A percentile compares a stretch with the other conserved stretches of the same genome.
Conservation (phyloP, 371 early-diverging fungal species). For the Apophysomyces elegans region DNA sequence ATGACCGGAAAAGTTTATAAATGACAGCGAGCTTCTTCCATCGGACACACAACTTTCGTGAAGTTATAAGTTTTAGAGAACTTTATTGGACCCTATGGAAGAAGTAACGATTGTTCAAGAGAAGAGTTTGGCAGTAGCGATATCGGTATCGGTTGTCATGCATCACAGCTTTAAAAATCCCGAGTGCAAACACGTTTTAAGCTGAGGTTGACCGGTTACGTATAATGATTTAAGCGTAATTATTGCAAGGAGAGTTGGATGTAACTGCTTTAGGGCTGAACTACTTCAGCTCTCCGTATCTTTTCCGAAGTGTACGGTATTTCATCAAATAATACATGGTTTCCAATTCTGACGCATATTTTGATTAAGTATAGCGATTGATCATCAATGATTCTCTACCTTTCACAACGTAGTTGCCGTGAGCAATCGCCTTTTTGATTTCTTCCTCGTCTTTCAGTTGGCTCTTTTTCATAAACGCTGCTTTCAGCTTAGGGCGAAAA, state of each 20-base stretch:
- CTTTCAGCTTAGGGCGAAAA: conserved; percentile 64
- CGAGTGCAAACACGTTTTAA: too few relatives aligned
- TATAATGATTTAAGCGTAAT: too few relatives aligned
- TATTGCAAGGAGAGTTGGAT: not conserved
- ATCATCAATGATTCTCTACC: conserved; percentile 32
- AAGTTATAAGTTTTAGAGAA: too few relatives aligned
- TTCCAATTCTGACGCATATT: conserved; percentile 61
- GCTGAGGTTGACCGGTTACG: too few relatives aligned
- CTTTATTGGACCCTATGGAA: too few relatives aligned
- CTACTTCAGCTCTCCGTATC: conserved; percentile 42
- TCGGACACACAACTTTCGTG: too few relatives aligned
- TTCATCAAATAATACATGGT: conserved; percentile 76
- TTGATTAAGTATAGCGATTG: conserved; percentile 3
- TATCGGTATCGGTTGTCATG: too few relatives aligned
- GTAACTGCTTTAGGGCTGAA: not conserved
- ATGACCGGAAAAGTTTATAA: too few relatives aligned
- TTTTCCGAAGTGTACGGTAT: conserved; percentile 67
- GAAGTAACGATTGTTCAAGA: too few relatives aligned
- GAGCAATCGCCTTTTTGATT: conserved; percentile 63
- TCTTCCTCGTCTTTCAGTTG: conserved; percentile 57
- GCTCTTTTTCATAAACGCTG: conserved; percentile 69
- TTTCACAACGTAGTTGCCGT: conserved; percentile 69
- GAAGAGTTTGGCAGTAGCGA: too few relatives aligned
- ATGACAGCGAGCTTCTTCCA: too few relatives aligned
- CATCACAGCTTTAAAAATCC: too few relatives aligned